Evolutionary conservation across 768 basidiomycete genomes (phyloP).

Genomic region (Lentinula sp.): DNA sequence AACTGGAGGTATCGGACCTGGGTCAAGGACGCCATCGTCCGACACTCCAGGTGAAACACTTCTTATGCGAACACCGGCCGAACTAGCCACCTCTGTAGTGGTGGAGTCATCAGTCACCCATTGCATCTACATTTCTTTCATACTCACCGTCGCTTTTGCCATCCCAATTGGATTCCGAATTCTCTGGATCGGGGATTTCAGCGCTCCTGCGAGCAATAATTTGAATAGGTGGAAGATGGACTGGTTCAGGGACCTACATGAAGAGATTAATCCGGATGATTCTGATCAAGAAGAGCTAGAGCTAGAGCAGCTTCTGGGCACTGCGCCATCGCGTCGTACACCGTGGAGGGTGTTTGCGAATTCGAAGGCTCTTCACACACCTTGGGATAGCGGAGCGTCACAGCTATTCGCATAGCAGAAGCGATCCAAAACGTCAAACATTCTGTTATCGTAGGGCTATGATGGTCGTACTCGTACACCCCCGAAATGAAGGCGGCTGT

Average conservation of each 20-base stretch:
- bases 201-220: slow-evolving; percentile 18
- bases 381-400: slow-evolving; percentile 28
- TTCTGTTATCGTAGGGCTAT: slow-evolving; percentile 44
- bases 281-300: slow-evolving; percentile 17
- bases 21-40: slow-evolving; percentile 15
- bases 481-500: slow-evolving; percentile 44
- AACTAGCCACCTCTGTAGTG: slow-evolving; percentile 26
- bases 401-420: slow-evolving; percentile 39
- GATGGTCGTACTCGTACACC: slow-evolving; percentile 32
- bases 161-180: slow-evolving; percentile 38
- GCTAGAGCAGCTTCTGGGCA: slow-evolving; percentile 20
- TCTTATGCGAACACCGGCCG: slow-evolving; percentile 21
- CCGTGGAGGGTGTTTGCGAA: slow-evolving; percentile 18
- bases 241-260: slow-evolving; percentile 38
- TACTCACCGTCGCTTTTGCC: slow-evolving; percentile 32
- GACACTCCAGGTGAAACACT: slow-evolving; percentile 21
- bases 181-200: slow-evolving; percentile 20
- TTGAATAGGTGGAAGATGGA: slow-evolving; percentile 20
- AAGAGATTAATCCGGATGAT: slow-evolving; percentile 5
- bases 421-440: slow-evolving; percentile 49
- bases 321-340: slow-evolving; percentile 23
- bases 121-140: not conserved
- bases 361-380: slow-evolving; percentile 26
- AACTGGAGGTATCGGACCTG: slow-evolving; percentile 7
- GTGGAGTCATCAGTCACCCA: not conserved